These are phyloP conservation scores for Boletus rubropictus DNA, from an alignment of 768 basidiomycete genomes.

Conservation along the genomic window DNA sequence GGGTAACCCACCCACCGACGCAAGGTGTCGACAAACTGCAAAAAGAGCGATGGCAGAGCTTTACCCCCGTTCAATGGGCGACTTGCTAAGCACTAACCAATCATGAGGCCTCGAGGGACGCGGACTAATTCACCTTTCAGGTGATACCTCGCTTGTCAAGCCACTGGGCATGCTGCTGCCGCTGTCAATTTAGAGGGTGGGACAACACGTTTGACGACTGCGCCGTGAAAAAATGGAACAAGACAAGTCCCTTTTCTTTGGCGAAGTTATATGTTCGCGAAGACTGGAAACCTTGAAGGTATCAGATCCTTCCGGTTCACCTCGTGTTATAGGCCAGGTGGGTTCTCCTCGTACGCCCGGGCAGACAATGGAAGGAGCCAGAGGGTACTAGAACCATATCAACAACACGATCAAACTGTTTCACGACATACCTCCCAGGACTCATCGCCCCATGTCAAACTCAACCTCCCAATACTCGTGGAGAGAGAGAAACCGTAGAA, in stretches of 20 bases:
- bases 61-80: no score
- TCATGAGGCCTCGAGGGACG: no score
- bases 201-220: no score
- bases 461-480: background rate
- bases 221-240: no score
- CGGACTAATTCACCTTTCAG: no score
- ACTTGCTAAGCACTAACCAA: no score
- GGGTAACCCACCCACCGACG: background rate
- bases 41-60: no score
- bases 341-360: background rate
- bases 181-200: no score
- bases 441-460: background rate
- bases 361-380: background rate
- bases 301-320: constrained; percentile 15
- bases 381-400: background rate
- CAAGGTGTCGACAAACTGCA: constrained; percentile 4
- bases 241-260: no score
- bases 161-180: no score
- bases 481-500: background rate
- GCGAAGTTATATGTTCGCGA: no score
- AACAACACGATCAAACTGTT: background rate
- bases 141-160: no score
- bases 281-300: background rate
- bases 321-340: constrained; percentile 4
- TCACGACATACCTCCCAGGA: background rate